Base-by-base conservation (phyloP, 768 basidiomycete species). In the Lactarius indigo region DNA sequence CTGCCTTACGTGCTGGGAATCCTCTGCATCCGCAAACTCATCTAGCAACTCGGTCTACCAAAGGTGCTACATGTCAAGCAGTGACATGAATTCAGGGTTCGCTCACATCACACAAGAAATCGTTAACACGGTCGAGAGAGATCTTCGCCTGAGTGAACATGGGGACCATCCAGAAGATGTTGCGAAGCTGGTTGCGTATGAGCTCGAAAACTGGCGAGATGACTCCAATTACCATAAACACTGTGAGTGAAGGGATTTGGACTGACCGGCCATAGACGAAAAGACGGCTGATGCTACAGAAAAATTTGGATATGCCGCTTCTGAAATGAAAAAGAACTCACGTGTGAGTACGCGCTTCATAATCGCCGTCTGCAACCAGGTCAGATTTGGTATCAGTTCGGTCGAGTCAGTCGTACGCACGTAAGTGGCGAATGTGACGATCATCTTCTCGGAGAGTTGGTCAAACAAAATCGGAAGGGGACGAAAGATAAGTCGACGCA, bases 131-230 rank as follows among this genome's bases (percentile, higher is more conserved):
- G 57, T 76, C 73, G 6, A 81, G 57, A 20, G 79, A 79, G 33
- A 82, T 80, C 66, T 75, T 76, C 58, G 75, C 76, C 55, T 72
- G 66, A 35, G 73, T 71, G 47, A 76, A 54, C 37, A 28, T 18
- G 12, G 74, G 74, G 1, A 75, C 44, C 57, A 72, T 47, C 66
- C 54, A 73, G 57, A 75, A 75, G 17, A 72, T 59, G 33, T 64
- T 71, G 69, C 15, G 37, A 57, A 74, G 70, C 47, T 77, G 76
- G 28, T 74, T 74, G 41, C 77, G 74, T 54, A 82, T 64, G 52
- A 79, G 70, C 59, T 80, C 80, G 67, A 82, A 82, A 7, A 81
- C 80, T 77, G 41, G 30, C 18, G 23, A n/a, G 42, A 6, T 12
- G 44, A 23, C n/a, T 61, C 18, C 31, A 30, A 44, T 37, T 28